Evolutionary conservation across 257 asterid species (phyloP).

Genomic region (Nicotiana sylvestris): DNA sequence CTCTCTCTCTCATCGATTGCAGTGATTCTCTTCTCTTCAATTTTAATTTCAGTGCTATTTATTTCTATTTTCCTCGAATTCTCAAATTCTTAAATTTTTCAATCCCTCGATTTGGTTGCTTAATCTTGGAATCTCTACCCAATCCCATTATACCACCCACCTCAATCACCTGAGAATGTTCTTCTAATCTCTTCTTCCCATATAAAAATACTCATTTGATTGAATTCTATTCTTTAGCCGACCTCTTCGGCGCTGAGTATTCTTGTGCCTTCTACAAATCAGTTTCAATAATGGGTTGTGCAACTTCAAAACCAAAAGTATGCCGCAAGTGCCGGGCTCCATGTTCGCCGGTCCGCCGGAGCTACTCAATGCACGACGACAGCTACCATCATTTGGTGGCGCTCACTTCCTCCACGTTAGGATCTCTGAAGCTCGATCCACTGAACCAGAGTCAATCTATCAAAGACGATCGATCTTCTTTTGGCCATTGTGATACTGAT

Average conservation of each 20-base stretch:
- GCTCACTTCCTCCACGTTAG: constrained; percentile 85
- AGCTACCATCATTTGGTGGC: constrained; percentile 61
- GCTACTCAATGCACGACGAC: constrained; percentile 64
- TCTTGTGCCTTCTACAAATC: not conserved
- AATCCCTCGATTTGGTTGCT: constrained; percentile 10
- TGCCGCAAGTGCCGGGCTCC: constrained; percentile 65
- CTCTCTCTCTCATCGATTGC: constrained; percentile 14
- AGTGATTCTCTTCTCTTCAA: constrained; percentile 14
- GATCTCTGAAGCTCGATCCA: constrained; percentile 67
- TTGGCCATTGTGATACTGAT: not conserved
- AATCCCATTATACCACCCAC: constrained; percentile 32
- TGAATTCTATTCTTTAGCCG: not conserved
- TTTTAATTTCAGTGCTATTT: not conserved
- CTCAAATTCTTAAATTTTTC: too few relatives aligned
- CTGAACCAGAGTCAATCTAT: constrained; percentile 14
- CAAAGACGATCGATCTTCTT: constrained; percentile 24
- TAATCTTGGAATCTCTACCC: constrained; percentile 35
- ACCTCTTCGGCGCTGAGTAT: not conserved
- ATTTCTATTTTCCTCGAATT: too few relatives aligned
- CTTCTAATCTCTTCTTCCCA: constrained; percentile 27
- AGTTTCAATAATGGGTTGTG: constrained; percentile 65
- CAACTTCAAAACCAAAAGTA: constrained; percentile 53
- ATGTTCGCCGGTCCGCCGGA: constrained; percentile 66
- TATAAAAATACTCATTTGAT: not conserved
- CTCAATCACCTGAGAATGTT: constrained; percentile 53